Evolutionary conservation across 768 basidiomycete species (phyloP), one percentile per base, ranked within the genome.

Genomic region (Mycena floridula): DNA sequence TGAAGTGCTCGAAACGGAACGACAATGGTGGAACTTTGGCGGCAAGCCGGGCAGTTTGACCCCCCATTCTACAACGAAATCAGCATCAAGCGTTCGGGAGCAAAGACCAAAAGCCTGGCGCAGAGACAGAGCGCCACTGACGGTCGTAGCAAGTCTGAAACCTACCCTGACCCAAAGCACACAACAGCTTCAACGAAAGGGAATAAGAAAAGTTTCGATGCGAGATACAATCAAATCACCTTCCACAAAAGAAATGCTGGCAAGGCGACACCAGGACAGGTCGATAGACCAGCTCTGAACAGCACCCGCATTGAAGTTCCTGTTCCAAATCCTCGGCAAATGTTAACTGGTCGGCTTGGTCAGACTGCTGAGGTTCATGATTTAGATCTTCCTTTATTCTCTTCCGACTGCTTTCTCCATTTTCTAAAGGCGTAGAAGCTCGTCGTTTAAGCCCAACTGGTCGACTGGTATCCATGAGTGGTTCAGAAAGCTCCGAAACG

Each of bases 241-340:
- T 89, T 62, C 89, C 89, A 56, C 89, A 92, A 59, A 90, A 91
- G 72, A 86, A 89, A 70, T 92, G 89, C 54, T 90, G 86, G 60
- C 89, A 92, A 24, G 89, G 89, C 26, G 76, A 72, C 42, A 92
- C 85, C 23, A 89, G 67, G 13, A 92, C 89, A 3, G 89, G 89
- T 48, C 77, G 72, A 63, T 92, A 89, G 47, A 86, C 81, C 35
- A 92, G 70, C 46, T 79, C 89, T 15, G 86, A 76, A 62, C 89
- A 92, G 59, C 89, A 91, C 18, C 86, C 89, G 53, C 89, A 92
- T 51, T 88, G 82, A 30, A 91, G 72, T 58, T 90, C 88, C 56
- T 85, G 72, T 22, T 73, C 77, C 43, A 89, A 64, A 52, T 83
- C 77, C 32, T 83, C 79, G 20, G 73, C 73, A 45, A 88, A 69